phyloP scores from a whole-genome alignment of 164 flowering plant species.

The Protea cynaroides region DNA sequence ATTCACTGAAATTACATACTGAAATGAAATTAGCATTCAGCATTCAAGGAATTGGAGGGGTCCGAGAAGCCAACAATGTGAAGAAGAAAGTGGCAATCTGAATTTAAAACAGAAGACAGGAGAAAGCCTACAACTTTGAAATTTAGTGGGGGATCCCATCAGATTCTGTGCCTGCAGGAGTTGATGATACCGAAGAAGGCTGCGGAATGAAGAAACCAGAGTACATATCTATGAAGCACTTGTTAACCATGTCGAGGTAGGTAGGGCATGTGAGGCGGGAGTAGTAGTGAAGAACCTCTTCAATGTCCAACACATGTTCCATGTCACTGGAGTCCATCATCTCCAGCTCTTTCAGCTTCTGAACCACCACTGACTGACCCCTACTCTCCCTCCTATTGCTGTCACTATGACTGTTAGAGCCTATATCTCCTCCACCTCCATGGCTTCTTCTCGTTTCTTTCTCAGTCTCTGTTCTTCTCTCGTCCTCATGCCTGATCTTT shows the following conservation, averaged over 20 bases:
- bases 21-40: too few relatives aligned
- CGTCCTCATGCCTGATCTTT: slow-evolving; percentile 16
- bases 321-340: slow-evolving; percentile 47
- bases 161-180: background rate
- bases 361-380: slow-evolving; percentile 24
- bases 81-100: background rate
- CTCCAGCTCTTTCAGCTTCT: slow-evolving; percentile 62
- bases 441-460: slow-evolving; percentile 6
- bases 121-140: background rate
- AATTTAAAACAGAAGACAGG: background rate
- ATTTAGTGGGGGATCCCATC: background rate
- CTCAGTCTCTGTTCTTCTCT: background rate
- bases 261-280: slow-evolving; percentile 70
- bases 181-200: background rate
- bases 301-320: slow-evolving; percentile 62
- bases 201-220: slow-evolving; percentile 28
- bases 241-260: slow-evolving; percentile 74
- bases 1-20: too few relatives aligned
- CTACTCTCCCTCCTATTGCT: slow-evolving; percentile 7
- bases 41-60: too few relatives aligned
- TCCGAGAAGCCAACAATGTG: background rate
- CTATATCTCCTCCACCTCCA: slow-evolving; percentile 8
- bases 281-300: slow-evolving; percentile 71
- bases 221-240: slow-evolving; percentile 57
- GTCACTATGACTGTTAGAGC: background rate